phyloP scores from a whole-genome alignment of 129 eudicot species.

The Chrysanthemum makinoi region DNA sequence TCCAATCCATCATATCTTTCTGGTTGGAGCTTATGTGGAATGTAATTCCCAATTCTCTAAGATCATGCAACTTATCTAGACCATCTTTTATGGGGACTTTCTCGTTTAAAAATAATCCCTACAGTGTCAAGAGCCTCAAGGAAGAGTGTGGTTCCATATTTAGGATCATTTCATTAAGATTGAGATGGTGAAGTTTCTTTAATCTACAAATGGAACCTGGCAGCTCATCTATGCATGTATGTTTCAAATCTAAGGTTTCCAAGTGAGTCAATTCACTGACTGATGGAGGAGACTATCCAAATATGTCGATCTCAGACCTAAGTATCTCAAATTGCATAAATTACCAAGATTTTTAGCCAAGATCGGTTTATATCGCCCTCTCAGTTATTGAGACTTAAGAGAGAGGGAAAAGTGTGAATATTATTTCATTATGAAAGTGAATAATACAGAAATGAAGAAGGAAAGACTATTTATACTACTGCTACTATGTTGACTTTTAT shows the following conservation, averaged over 20 bases:
- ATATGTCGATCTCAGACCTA: conserved; percentile 53
- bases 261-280: conserved; percentile 43
- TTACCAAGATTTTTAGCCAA: conserved; percentile 52
- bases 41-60: conserved; percentile 49
- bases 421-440: too few species aligned
- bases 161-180: conserved; percentile 40
- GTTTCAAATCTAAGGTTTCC: conserved; percentile 59
- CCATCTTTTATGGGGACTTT: conserved; percentile 31
- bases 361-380: conserved; percentile 50
- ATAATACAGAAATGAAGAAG: too few species aligned
- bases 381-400: too few species aligned
- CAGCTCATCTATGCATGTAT: conserved; percentile 41
- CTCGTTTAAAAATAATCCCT: conserved; percentile 42
- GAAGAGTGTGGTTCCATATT: conserved; percentile 19
- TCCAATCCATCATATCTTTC: conserved; percentile 38
- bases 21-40: conserved; percentile 28
- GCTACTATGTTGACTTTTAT: too few species aligned
- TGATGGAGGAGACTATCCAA: conserved; percentile 49
- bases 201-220: conserved; percentile 51
- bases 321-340: conserved; percentile 47
- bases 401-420: too few species aligned
- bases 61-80: conserved; percentile 31
- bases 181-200: conserved; percentile 44
- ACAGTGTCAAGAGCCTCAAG: conserved; percentile 25
- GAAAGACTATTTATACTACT: too few species aligned